Evolutionary conservation across 2,329 filamentous ascomycete genomes (phyloP), one percentile per base, ranked within the genome.

Genomic region (Cladosporium phlei): DNA sequence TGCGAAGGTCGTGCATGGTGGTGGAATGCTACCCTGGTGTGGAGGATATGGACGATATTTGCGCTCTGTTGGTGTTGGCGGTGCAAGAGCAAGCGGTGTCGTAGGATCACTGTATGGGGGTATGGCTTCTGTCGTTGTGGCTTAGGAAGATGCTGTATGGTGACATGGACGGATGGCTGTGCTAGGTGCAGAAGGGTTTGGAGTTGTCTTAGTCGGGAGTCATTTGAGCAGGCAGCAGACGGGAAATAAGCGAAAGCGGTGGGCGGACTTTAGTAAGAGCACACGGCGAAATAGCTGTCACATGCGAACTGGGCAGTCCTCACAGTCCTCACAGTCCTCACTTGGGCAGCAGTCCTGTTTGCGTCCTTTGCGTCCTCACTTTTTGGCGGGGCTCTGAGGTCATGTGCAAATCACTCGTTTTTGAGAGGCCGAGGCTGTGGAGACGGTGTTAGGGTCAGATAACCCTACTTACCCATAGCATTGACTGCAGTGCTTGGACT

Each of bases 1-100:
- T 82, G 56, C 82, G 67, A 38, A 75, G 66, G 50, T 67, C 62
- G 52, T 59, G 73, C 56, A 61, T 60, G 25, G 21, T 51, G 11
- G 22, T 12, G n/a, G 10, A 7, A n/a, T n/a, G n/a, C n/a, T n/a
- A n/a, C n/a, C n/a, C 9, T 8, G 34, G 44, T 19, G 25, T 27
- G n/a, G 11, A 6, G 10, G n/a, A 4, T 20, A 14, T 40, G 8
- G 24, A 20, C 22, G 24, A 6, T 4, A 38, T 20, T 21, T 38
- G 35, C 4, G 35, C 35, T 25, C 40, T 33, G 19, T 29, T n/a
- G 10, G 9, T 25, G 8, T 17, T 21, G 28, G n/a, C n/a, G 16
- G 5, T 4, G 20, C 11, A 20, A 25, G 24, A 39, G 37, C 9
- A 19, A 29, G 11, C n/a, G n/a, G n/a, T 3, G 17, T 27, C 8